phyloP scores from a whole-genome alignment of 306 rosid species.

The Vigna reflexopilosa region DNA sequence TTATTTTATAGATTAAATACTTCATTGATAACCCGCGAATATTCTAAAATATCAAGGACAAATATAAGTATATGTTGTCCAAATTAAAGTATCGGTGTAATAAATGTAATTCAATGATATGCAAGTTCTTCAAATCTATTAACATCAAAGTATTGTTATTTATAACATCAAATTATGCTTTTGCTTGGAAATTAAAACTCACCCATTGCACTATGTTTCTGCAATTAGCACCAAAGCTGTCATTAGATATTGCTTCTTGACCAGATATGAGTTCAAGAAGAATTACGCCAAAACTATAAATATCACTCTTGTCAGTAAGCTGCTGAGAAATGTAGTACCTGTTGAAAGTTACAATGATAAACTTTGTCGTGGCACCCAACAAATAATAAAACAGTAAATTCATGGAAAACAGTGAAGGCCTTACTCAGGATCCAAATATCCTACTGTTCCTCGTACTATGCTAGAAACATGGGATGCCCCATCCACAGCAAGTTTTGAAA shows the following conservation, averaged over 20 bases:
- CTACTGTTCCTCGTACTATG: conserved; percentile 95
- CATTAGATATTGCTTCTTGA: conserved; percentile 97
- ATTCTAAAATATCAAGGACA: no score
- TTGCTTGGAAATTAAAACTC: conserved; percentile 47
- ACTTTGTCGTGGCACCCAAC: background rate
- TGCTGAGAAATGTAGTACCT: conserved; percentile 98
- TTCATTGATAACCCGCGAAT: no score
- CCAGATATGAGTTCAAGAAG: conserved; percentile 98
- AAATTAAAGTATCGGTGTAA: no score
- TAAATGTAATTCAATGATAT: background rate
- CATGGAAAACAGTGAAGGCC: conserved; percentile 46
- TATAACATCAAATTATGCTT: no score
- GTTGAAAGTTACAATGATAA: conserved; percentile 35
- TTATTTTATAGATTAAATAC: no score
- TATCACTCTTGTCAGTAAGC: conserved; percentile 95
- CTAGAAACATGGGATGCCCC: conserved; percentile 96
- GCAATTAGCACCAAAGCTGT: conserved; percentile 90
- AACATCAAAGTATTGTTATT: background rate
- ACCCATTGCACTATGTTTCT: conserved; percentile 98
- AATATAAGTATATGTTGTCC: no score
- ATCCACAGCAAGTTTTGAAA: conserved; percentile 93
- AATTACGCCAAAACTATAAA: conserved; percentile 95
- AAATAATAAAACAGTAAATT: conserved; percentile 6
- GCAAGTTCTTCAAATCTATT: conserved; percentile 7
- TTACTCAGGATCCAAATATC: conserved; percentile 98